Evolutionary conservation across 179 eudicot genomes (phyloP), one percentile per base, ranked within the genome.

Genomic region (Spinacia oleracea): DNA sequence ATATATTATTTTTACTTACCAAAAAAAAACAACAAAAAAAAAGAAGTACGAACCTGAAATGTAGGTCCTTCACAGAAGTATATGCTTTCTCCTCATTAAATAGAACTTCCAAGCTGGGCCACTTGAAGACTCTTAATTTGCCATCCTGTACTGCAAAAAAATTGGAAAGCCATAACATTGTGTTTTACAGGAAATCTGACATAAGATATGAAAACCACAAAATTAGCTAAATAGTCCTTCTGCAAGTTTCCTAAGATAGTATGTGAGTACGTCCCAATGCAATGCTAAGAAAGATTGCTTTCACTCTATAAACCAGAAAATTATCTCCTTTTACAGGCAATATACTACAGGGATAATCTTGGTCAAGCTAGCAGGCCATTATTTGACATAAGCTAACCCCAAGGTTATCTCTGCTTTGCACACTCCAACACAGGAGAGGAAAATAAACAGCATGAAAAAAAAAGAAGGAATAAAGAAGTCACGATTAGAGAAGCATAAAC

Each of bases 121-220:
- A 96, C 88, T 89, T 94, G 81, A 94, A 96, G 58, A 91, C 91
- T 87, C 90, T 90, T 82, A 96, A 86, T 77, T 92, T 90, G 66
- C 98, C 99, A 88, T 96, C 99, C 98, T 96, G 96, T 90, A 87
- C 91, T 89, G 95, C 91, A 87, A 74, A 82, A 85, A 73, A 65
- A 82, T 75, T 66, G 59, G 62, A 78, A 73, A 73, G 74, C 81
- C 48, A 84, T 83, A 77, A 71, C 62, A 71, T 46, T 77, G 40
- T 69, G 82, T 53, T 66, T 55, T 34, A 73, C 77, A 81, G 25
- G 76, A 18, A 27, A 12, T 66, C 68, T 53, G 20, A 55, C 18
- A 66, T 23, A 46, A n/a, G 27, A 75, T 48, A 32, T 1, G 12
- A 35, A 68, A 20, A 50, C 65, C 48, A 63, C 34, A 42, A 48